Conservation (phyloP, 495 filamentous ascomycete species). For the Aspergillus biplanus region DNA sequence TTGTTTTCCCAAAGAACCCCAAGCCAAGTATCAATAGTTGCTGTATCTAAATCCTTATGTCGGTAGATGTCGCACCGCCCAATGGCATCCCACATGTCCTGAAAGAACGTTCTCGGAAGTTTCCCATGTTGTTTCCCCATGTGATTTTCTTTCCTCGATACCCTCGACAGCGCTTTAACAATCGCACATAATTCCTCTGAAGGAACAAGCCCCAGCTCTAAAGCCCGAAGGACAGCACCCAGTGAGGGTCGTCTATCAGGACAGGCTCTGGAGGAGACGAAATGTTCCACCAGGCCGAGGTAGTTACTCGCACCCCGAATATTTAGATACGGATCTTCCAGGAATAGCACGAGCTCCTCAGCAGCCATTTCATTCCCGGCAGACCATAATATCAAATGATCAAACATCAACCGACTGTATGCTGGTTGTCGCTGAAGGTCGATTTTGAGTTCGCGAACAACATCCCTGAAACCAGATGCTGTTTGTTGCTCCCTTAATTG, state of each 20-base stretch:
- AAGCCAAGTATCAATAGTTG: constrained; percentile 39
- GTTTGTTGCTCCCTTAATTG: constrained; percentile 29
- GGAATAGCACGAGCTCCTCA: constrained; percentile 40
- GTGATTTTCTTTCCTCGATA: background rate
- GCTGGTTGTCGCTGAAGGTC: constrained; percentile 43
- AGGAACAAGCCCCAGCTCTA: constrained; percentile 44
- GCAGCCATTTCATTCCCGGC: constrained; percentile 7
- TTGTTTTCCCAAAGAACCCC: constrained; percentile 25
- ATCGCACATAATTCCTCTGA: constrained; percentile 41
- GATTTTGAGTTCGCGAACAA: constrained; percentile 34
- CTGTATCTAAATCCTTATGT: constrained; percentile 36
- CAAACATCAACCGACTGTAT: constrained; percentile 48
- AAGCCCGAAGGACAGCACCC: constrained; percentile 35
- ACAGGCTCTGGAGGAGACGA: constrained; percentile 23
- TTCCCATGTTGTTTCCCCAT: background rate
- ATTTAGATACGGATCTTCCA: constrained; percentile 50
- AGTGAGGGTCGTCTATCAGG: constrained; percentile 27
- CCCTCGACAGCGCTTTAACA: constrained; percentile 28
- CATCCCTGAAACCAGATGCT: constrained; percentile 33
- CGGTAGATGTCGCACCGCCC: constrained; percentile 42
- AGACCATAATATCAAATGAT: constrained; percentile 34
- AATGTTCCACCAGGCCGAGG: constrained; percentile 28
- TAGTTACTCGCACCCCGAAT: constrained; percentile 46
- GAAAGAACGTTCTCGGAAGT: constrained; percentile 29
- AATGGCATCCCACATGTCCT: constrained; percentile 46